These are phyloP conservation scores for Saccharomyces pastorianus DNA, from an alignment of 1,139 yeast species.

Conservation along the genomic window DNA sequence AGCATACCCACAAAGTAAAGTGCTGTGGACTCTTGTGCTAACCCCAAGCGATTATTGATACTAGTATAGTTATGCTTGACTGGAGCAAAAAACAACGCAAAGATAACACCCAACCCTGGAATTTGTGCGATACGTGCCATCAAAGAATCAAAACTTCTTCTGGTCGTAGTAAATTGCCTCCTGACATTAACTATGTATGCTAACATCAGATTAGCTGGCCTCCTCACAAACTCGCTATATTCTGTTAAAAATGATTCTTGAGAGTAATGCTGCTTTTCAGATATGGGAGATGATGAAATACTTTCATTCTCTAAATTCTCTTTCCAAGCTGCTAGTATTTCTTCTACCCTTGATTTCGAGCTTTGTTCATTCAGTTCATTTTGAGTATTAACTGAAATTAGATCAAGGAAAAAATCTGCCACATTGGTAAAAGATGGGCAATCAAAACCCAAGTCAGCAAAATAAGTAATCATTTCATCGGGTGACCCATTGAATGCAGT, in stretches of 20 bases:
- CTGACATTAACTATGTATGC: constrained; percentile 39
- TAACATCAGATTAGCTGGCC: constrained; percentile 30
- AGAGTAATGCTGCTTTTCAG: constrained; percentile 6
- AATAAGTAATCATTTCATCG: constrained; percentile 37
- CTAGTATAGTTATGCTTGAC: constrained; percentile 51
- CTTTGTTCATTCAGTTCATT: constrained; percentile 21
- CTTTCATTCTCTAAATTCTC: constrained; percentile 7
- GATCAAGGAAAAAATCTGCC: constrained; percentile 70
- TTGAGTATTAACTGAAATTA: constrained; percentile 42
- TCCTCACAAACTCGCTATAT: constrained; percentile 16
- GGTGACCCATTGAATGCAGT: constrained; percentile 57
- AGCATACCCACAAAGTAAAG: constrained; percentile 74
- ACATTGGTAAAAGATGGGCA: constrained; percentile 57
- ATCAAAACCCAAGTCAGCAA: constrained; percentile 41
- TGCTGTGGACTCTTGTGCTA: constrained; percentile 65
- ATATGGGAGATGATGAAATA: not conserved
- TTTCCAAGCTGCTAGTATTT: constrained; percentile 46
- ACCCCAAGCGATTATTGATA: constrained; percentile 59
- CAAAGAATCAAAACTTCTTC: constrained; percentile 54
- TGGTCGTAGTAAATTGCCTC: constrained; percentile 45
- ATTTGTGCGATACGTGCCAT: constrained; percentile 63
- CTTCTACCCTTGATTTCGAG: constrained; percentile 37
- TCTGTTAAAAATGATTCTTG: constrained; percentile 10
- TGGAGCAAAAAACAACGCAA: constrained; percentile 67
- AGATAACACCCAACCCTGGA: constrained; percentile 54